phyloP scores from a whole-genome alignment of 192 early-diverging fungal genomes.

The Dimargaris verticillata region DNA sequence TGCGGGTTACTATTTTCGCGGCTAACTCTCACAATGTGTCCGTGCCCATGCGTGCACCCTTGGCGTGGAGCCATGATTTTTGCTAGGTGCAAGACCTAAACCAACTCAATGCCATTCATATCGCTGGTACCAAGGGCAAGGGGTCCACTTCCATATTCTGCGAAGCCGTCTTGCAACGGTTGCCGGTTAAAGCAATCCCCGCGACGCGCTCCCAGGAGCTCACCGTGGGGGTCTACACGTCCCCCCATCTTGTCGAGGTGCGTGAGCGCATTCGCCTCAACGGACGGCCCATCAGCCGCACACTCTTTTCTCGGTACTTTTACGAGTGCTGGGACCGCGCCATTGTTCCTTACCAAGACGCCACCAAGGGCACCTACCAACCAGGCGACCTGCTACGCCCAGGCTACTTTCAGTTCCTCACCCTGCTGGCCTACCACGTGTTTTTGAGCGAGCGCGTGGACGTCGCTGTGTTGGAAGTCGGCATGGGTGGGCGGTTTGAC shows the following conservation, averaged over 20 bases:
- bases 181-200: conserved; percentile 3
- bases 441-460: conserved; percentile 71
- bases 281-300: conserved; percentile 56
- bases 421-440: conserved; percentile 73
- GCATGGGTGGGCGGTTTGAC: conserved; percentile 73
- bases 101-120: conserved; percentile 56
- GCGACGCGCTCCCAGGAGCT: conserved; percentile 16
- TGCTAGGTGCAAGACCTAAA: conserved; percentile 44
- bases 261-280: conserved; percentile 90
- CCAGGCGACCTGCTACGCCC: conserved; percentile 34
- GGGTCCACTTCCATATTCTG: conserved; percentile 71
- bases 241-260: conserved; percentile 81
- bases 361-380: conserved; percentile 12
- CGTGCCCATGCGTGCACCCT: conserved; percentile 20
- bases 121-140: conserved; percentile 78
- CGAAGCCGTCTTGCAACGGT: conserved; percentile 53
- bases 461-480: conserved; percentile 66
- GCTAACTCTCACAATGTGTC: conserved; percentile 18
- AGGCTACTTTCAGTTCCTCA: conserved; percentile 82
- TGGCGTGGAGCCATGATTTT: conserved; percentile 15
- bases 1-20: conserved; percentile 3
- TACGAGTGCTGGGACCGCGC: conserved; percentile 70
- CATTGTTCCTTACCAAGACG: conserved; percentile 17
- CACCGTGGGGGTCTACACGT: conserved; percentile 69
- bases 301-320: conserved; percentile 72